These are phyloP conservation scores for Tieghemiomyces parasiticus DNA, from an alignment of 192 early-diverging fungal species.

Conservation along the genomic window DNA sequence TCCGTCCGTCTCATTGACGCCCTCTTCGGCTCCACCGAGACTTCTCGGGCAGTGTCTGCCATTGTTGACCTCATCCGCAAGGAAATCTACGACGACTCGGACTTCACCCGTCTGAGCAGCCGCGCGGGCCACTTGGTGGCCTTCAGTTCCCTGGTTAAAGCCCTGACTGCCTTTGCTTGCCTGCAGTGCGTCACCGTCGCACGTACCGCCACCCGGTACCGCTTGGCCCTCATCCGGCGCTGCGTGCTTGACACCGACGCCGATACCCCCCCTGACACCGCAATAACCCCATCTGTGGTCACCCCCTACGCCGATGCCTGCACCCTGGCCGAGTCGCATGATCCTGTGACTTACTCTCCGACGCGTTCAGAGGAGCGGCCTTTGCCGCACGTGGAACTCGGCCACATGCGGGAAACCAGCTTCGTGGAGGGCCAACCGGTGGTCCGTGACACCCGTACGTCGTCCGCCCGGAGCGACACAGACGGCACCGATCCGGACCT, in stretches of 20 bases:
- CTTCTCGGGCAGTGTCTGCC: slow-evolving; percentile 69
- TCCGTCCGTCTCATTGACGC: slow-evolving; percentile 84
- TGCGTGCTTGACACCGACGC: no score
- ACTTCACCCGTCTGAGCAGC: slow-evolving; percentile 35
- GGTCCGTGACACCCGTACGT: neutral
- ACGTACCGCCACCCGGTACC: slow-evolving; percentile 25
- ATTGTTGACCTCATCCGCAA: slow-evolving; percentile 63
- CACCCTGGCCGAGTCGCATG: no score
- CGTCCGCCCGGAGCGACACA: no score
- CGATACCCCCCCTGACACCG: no score
- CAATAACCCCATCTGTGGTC: no score
- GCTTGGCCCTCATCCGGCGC: slow-evolving; percentile 23
- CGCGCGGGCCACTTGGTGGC: slow-evolving; percentile 50
- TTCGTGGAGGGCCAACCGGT: neutral
- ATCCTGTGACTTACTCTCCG: no score
- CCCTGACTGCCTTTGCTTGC: slow-evolving; percentile 70
- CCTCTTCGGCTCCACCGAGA: slow-evolving; percentile 89
- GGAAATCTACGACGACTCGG: slow-evolving; percentile 54
- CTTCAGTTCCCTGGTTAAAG: slow-evolving; percentile 59
- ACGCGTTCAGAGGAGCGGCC: no score
- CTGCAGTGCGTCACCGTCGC: slow-evolving; percentile 68
- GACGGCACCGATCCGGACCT: no score
- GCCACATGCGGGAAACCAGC: neutral
- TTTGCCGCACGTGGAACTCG: neutral
- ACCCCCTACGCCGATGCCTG: no score